Evolutionary conservation across 495 filamentous ascomycete species (phyloP).

Genomic region (Penicillium soppii): DNA sequence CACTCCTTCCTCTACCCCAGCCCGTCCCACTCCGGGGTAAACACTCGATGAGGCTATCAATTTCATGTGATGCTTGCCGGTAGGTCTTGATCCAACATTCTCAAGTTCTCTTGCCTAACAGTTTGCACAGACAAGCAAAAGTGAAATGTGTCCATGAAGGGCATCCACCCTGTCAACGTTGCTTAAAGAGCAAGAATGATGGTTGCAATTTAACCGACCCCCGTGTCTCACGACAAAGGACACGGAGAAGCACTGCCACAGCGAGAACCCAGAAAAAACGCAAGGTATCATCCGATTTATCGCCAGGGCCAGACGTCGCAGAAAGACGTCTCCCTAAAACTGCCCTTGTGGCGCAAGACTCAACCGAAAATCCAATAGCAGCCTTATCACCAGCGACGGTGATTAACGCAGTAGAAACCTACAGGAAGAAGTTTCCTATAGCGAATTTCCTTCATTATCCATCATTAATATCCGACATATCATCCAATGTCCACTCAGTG

Average conservation of each 20-base stretch:
- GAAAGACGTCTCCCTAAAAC: neutral
- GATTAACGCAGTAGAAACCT: slow-evolving; percentile 40
- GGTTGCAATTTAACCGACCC: slow-evolving; percentile 37
- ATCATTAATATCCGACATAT: slow-evolving; percentile 42
- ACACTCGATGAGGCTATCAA: slow-evolving; percentile 38
- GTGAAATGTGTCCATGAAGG: slow-evolving; percentile 46
- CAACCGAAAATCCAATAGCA: slow-evolving; percentile 23
- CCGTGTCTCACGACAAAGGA: slow-evolving; percentile 10
- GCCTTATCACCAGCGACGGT: slow-evolving; percentile 29
- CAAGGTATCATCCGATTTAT: slow-evolving; percentile 7
- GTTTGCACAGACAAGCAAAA: slow-evolving; percentile 33
- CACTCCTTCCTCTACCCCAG: neutral
- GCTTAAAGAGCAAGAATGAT: slow-evolving; percentile 24
- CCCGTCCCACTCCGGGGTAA: neutral
- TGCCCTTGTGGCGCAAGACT: neutral
- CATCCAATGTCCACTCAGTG: slow-evolving; percentile 29
- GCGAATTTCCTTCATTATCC: slow-evolving; percentile 47
- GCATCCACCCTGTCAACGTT: slow-evolving; percentile 39
- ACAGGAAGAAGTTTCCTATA: slow-evolving; percentile 44
- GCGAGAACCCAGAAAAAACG: slow-evolving; percentile 13
- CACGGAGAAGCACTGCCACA: slow-evolving; percentile 1
- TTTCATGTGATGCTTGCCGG: slow-evolving; percentile 45
- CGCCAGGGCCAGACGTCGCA: neutral
- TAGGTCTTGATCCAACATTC: slow-evolving; percentile 7
- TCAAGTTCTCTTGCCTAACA: neutral